These are phyloP conservation scores for Diaporthe vexans DNA, from an alignment of 2,329 filamentous ascomycete genomes.

Conservation along the genomic window DNA sequence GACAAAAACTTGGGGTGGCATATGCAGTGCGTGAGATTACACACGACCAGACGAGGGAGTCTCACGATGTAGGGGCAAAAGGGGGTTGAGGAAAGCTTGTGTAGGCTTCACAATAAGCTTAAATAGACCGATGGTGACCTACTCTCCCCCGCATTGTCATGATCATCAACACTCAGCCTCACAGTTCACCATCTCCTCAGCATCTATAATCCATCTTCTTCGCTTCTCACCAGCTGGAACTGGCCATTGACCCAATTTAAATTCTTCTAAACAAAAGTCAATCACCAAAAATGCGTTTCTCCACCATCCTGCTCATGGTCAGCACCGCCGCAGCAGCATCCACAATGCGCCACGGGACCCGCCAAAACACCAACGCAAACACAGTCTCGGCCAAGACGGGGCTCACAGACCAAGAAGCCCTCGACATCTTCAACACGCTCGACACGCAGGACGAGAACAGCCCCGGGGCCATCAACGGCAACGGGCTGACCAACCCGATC, in stretches of 20 bases:
- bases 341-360: background rate
- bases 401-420: background rate
- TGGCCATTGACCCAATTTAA: background rate
- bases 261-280: no score
- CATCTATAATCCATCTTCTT: background rate
- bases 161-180: background rate
- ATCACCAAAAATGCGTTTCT: conserved; percentile 58
- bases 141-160: no score
- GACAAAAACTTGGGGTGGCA: conserved; percentile 6
- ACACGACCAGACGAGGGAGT: background rate
- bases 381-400: background rate
- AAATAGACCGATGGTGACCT: background rate
- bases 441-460: background rate
- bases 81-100: background rate
- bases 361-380: background rate
- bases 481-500: conserved; percentile 5
- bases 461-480: background rate
- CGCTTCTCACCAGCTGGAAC: conserved; percentile 2
- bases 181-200: background rate
- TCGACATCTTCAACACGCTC: conserved; percentile 14
- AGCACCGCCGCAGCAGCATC: conserved; percentile 44
- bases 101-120: background rate
- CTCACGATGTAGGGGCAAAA: background rate
- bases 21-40: conserved; percentile 4
- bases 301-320: conserved; percentile 55